These are phyloP conservation scores for Trametes maxima DNA, from an alignment of 768 basidiomycete genomes.

Conservation along the genomic window DNA sequence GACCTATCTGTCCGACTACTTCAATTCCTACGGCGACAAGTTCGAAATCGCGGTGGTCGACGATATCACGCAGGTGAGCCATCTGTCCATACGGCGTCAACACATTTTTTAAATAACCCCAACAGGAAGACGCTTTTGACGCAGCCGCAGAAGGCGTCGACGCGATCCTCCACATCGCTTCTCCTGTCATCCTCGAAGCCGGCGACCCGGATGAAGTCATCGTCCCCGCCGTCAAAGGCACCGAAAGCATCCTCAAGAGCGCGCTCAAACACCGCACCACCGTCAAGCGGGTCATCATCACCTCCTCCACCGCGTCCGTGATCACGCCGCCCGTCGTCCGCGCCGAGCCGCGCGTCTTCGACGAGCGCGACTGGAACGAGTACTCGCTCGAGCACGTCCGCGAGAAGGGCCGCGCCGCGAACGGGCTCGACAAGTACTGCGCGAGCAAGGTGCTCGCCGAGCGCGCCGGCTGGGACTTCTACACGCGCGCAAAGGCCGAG, in stretches of 20 bases:
- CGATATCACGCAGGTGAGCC: conserved; percentile 44
- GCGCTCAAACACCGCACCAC: conserved; percentile 48
- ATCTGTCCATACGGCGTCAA: background rate
- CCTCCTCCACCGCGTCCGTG: conserved; percentile 61
- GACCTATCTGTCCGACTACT: conserved; percentile 40
- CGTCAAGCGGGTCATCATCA: conserved; percentile 71
- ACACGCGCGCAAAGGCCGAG: conserved; percentile 3
- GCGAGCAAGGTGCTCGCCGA: conserved; percentile 72
- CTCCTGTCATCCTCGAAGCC: conserved; percentile 33
- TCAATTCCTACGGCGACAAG: conserved; percentile 38
- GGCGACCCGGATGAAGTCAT: conserved; percentile 50
- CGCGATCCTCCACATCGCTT: conserved; percentile 43
- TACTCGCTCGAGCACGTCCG: conserved; percentile 50
- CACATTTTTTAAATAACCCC: background rate
- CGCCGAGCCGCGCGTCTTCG: conserved; percentile 32
- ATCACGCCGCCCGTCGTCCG: conserved; percentile 23
- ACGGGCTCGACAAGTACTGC: conserved; percentile 45
- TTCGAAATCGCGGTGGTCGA: conserved; percentile 49
- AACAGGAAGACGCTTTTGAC: conserved; percentile 42
- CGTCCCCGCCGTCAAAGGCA: conserved; percentile 71
- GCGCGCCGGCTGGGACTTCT: conserved; percentile 26
- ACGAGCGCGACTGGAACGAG: conserved; percentile 63
- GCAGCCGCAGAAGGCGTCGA: conserved; percentile 49
- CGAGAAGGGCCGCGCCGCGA: conserved; percentile 49
- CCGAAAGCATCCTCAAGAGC: conserved; percentile 59